These are phyloP conservation scores for Pochonia chlamydosporia DNA, from an alignment of 2,329 filamentous ascomycete species.

Conservation along the genomic window DNA sequence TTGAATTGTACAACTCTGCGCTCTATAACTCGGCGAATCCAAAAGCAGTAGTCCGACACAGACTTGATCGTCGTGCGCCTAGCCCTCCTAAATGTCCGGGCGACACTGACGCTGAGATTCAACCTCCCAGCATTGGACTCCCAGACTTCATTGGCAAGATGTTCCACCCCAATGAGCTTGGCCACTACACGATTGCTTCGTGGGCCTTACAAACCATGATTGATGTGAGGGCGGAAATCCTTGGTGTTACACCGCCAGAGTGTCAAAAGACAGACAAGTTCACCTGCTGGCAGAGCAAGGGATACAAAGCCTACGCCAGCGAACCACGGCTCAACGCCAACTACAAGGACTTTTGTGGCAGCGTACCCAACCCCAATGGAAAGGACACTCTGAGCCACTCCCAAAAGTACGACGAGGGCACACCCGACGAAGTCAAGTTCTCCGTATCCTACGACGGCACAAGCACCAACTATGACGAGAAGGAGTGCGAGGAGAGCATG, in stretches of 20 bases:
- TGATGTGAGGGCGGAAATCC: background rate
- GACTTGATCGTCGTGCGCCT: too few species aligned
- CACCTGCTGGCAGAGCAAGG: constrained; percentile 18
- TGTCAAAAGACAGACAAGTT: background rate
- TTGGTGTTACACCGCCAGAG: background rate
- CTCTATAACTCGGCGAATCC: too few species aligned
- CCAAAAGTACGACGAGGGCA: constrained; percentile 19
- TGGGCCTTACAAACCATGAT: background rate
- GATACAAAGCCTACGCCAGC: constrained; percentile 17
- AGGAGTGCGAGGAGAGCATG: background rate
- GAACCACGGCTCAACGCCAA: constrained; percentile 16
- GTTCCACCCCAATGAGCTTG: background rate
- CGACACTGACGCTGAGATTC: background rate
- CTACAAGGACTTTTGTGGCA: constrained; percentile 23
- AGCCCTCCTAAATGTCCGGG: too few species aligned
- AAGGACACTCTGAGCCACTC: constrained; percentile 17
- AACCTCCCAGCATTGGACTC: background rate
- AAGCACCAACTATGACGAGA: background rate
- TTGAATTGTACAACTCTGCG: too few species aligned
- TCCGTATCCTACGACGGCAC: background rate
- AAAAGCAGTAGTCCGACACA: too few species aligned
- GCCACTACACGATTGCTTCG: background rate
- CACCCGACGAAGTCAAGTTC: constrained; percentile 19
- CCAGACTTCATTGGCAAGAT: background rate
- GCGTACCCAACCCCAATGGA: constrained; percentile 11